A percentile compares a stretch with the other conserved stretches of the same genome.
Conservation (phyloP, 768 basidiomycete species). For the Hericium rajendrae region DNA sequence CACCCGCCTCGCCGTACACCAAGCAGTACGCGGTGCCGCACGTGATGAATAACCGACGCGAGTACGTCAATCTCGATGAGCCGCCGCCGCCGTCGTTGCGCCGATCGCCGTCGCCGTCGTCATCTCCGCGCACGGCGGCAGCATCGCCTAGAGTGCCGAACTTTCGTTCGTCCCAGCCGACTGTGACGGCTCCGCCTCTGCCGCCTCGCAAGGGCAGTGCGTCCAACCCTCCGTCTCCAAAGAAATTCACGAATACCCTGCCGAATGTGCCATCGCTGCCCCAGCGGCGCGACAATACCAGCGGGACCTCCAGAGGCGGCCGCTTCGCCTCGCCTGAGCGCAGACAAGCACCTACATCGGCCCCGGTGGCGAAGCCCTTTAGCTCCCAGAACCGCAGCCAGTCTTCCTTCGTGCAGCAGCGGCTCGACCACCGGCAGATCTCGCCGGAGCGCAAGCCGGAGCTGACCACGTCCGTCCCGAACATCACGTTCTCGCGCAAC, state of each 20-base stretch:
- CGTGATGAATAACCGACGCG: conserved; percentile 1
- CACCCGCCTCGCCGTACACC: background rate
- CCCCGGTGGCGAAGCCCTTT: background rate
- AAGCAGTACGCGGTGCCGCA: background rate
- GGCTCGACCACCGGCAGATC: background rate
- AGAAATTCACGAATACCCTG: conserved; percentile 2
- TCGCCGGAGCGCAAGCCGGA: background rate
- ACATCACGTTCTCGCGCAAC: background rate
- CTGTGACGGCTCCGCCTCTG: background rate
- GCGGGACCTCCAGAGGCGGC: background rate
- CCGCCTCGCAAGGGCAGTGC: conserved; percentile 3
- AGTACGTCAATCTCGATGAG: conserved; percentile 15
- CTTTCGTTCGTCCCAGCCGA: background rate
- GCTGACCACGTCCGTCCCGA: background rate
- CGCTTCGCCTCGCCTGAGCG: background rate
- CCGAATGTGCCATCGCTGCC: conserved; percentile 2
- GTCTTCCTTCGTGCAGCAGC: background rate
- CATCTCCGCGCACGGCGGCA: background rate
- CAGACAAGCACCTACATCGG: background rate
- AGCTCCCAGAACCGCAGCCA: background rate
- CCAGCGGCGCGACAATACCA: background rate
- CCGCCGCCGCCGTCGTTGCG: conserved; percentile 13
- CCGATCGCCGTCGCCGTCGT: conserved; percentile 14
- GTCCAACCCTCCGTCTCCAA: conserved; percentile 13
- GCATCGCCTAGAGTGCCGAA: background rate